Base-by-base conservation (phyloP, 371 early-diverging fungal species). In the Saksenaea oblongispora region DNA sequence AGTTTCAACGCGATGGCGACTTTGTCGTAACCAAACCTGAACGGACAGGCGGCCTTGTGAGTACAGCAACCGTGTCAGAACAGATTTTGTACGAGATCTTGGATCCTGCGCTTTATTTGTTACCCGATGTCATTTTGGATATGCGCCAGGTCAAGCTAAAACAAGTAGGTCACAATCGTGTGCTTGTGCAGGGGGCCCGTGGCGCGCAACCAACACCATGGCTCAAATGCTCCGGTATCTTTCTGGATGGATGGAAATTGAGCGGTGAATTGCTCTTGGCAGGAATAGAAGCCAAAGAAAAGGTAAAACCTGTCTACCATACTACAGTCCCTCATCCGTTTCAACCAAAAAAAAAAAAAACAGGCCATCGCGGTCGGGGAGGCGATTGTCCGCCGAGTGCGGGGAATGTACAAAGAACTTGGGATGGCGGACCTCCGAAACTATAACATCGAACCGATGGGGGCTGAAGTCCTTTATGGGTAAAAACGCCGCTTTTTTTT, bases 61-160 rank as follows among this genome's bases (percentile, higher is more conserved):
- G 84, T 0, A 70, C 80, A 10, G 87, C 79, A 5, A 87, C 90
- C 0, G 91, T 91, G 5, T 75, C 84, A 1, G 91, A 90, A 67
- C 90, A 91, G 64, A 82, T 91, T 63, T 56, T 90, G 7, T 91
- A 91, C 58, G 91, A 91, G 67, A 85, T 89, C 34, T 60, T 87
- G 41, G 89, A 89, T 70, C 89, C 91, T n/a, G 84, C 85, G 7
- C 67, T 82, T 1, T 91, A 91, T 63, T 67, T 89, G 34, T 72
- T 91, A 13, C 91, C 91, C 0, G 91, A 91, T 74, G 91, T 91
- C 9, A 85, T 88, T 58, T 62, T 90, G 39, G 91, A 91, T 77
- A 79, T 91, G 74, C 80, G 87, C 31, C 71, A 83, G 39, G 88
- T 91, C 34, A 73, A 71, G 24, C 56, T 90, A 5, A 71, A 71